Evolutionary conservation across 1,284 basidiomycete genomes (phyloP).

Genomic region (Apiotrichum gracile): DNA sequence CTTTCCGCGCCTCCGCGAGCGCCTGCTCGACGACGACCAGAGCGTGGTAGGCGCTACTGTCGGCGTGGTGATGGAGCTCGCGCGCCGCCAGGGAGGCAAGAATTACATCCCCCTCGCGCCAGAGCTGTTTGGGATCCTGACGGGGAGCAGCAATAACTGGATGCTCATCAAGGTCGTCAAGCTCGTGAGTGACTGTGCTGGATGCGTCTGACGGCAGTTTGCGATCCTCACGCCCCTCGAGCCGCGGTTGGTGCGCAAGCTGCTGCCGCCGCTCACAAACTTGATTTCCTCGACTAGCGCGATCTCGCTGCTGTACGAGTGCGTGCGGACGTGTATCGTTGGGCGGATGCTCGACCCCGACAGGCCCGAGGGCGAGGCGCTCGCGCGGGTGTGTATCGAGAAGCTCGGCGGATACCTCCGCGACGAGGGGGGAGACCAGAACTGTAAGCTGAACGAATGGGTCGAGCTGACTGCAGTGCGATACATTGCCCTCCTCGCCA

Average conservation of each 20-base stretch:
- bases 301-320: constrained; percentile 94
- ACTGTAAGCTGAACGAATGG: constrained; percentile 56
- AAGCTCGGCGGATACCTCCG: constrained; percentile 89
- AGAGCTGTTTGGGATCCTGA: constrained; percentile 88
- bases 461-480: constrained; percentile 58
- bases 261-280: constrained; percentile 86
- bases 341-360: constrained; percentile 87
- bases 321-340: constrained; percentile 95
- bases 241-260: constrained; percentile 85
- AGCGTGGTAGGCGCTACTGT: constrained; percentile 89
- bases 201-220: constrained; percentile 56
- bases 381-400: constrained; percentile 84
- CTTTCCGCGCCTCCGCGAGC: constrained; percentile 69
- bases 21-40: constrained; percentile 77
- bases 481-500: constrained; percentile 90
- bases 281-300: constrained; percentile 89
- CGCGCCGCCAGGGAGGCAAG: constrained; percentile 62
- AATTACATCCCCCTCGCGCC: constrained; percentile 82
- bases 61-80: constrained; percentile 91
- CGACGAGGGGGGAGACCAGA: constrained; percentile 77
- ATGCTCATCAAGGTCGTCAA: constrained; percentile 99
- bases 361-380: constrained; percentile 60
- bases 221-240: constrained; percentile 85
- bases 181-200: constrained; percentile 57
- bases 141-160: constrained; percentile 96